A percentile compares a stretch with the other conserved stretches of the same genome.
Evolutionary conservation across 106 monocot species (phyloP).

Genomic region (Dendrobium chrysotoxum): DNA sequence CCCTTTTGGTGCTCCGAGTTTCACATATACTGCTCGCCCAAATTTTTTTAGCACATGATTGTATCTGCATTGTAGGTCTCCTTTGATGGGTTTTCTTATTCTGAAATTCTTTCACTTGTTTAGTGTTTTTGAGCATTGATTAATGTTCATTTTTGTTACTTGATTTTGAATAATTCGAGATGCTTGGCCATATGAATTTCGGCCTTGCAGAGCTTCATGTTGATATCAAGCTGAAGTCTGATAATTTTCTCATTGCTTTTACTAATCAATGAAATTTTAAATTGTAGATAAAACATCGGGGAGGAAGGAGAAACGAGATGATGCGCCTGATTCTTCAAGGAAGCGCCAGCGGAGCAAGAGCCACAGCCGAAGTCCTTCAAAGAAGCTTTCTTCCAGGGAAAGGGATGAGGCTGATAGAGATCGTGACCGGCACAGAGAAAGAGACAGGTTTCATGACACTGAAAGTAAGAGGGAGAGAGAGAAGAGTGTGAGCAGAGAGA

Average conservation of each 20-base stretch:
- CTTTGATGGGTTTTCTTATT: background rate
- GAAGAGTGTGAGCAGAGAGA: constrained; percentile 75
- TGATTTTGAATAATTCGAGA: too few species aligned
- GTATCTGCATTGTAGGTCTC: background rate
- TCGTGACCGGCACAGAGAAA: constrained; percentile 31
- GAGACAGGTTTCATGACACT: constrained; percentile 36
- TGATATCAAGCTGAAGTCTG: background rate
- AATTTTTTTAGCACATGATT: background rate
- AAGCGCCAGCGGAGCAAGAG: constrained; percentile 77
- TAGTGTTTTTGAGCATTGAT: background rate
- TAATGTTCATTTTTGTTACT: too few species aligned
- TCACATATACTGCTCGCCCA: background rate
- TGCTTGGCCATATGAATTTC: too few species aligned
- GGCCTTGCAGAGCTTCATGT: too few species aligned
- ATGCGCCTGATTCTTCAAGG: constrained; percentile 41
- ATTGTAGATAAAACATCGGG: constrained; percentile 56
- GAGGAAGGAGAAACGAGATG: constrained; percentile 50
- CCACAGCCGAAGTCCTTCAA: constrained; percentile 64
- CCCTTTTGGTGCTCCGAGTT: background rate
- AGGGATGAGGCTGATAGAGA: constrained; percentile 29
- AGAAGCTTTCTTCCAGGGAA: constrained; percentile 34
- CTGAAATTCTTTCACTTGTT: background rate
- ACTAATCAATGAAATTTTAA: background rate
- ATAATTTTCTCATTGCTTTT: background rate
- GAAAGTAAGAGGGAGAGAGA: constrained; percentile 52